Conservation (phyloP, 1,284 basidiomycete genomes). For the Ustilago lituana region DNA sequence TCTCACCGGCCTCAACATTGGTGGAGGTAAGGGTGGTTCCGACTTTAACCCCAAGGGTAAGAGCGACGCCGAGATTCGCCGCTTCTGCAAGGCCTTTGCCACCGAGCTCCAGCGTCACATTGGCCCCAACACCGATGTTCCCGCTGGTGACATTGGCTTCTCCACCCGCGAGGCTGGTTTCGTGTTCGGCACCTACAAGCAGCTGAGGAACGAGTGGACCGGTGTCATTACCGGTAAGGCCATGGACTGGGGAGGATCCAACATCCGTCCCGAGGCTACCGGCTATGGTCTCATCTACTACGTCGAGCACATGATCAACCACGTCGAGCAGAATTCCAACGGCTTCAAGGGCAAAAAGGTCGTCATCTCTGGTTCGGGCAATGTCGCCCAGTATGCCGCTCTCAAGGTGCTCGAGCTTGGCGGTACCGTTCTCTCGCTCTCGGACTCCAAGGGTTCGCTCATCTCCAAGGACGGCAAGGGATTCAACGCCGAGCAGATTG, state of each 20-base stretch:
- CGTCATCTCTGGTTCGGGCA: slow-evolving; percentile 76
- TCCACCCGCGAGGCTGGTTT: slow-evolving; percentile 69
- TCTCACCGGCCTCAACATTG: slow-evolving; percentile 80
- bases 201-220: slow-evolving; percentile 78
- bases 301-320: slow-evolving; percentile 74
- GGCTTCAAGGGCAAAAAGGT: slow-evolving; percentile 73
- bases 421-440: slow-evolving; percentile 78
- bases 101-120: slow-evolving; percentile 60
- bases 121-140: slow-evolving; percentile 77
- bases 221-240: slow-evolving; percentile 84
- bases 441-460: slow-evolving; percentile 80
- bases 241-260: slow-evolving; percentile 73
- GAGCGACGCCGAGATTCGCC: slow-evolving; percentile 78
- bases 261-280: slow-evolving; percentile 65
- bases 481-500: slow-evolving; percentile 69
- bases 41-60: slow-evolving; percentile 87
- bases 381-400: slow-evolving; percentile 81
- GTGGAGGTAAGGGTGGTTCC: slow-evolving; percentile 73
- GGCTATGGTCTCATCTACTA: slow-evolving; percentile 83
- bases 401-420: slow-evolving; percentile 83
- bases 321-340: slow-evolving; percentile 64
- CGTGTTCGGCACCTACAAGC: slow-evolving; percentile 73
- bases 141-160: slow-evolving; percentile 79
- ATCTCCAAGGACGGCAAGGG: slow-evolving; percentile 71
- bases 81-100: slow-evolving; percentile 72